These are phyloP conservation scores for Tricholoma terreum DNA, from an alignment of 768 basidiomycete genomes.

Conservation along the genomic window DNA sequence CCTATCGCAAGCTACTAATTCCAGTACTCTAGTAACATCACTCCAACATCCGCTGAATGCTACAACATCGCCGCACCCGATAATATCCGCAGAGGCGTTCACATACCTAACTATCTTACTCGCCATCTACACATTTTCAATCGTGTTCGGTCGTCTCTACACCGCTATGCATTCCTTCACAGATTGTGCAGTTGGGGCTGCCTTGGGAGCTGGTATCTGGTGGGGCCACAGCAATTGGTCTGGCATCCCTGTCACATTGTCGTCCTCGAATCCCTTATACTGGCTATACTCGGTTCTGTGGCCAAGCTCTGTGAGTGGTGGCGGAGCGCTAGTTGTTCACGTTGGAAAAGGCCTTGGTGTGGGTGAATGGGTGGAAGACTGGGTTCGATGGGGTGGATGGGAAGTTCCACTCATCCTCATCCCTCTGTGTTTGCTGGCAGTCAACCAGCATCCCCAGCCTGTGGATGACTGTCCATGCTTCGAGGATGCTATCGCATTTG, in stretches of 20 bases:
- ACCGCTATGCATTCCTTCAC: slow-evolving; percentile 88
- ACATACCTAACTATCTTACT: slow-evolving; percentile 41
- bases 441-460: slow-evolving; percentile 91
- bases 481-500: slow-evolving; percentile 92
- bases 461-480: slow-evolving; percentile 98
- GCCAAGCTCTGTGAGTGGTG: slow-evolving; percentile 15
- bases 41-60: slow-evolving; percentile 7
- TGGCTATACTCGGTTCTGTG: slow-evolving; percentile 22
- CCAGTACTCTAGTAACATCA: slow-evolving; percentile 1
- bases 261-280: slow-evolving; percentile 28
- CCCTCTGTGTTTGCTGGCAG: slow-evolving; percentile 62
- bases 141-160: slow-evolving; percentile 80
- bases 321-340: slow-evolving; percentile 25
- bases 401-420: slow-evolving; percentile 62
- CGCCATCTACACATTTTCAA: slow-evolving; percentile 59
- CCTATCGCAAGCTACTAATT: background rate
- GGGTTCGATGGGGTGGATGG: slow-evolving; percentile 38
- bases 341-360: slow-evolving; percentile 38
- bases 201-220: slow-evolving; percentile 72
- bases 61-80: slow-evolving; percentile 20
- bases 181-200: slow-evolving; percentile 62
- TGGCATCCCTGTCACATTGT: slow-evolving; percentile 33
- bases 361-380: slow-evolving; percentile 32
- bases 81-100: slow-evolving; percentile 48
- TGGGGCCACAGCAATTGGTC: slow-evolving; percentile 47